A percentile compares a stretch with the other conserved stretches of the same genome.
These are phyloP conservation scores for Corchorus capsularis DNA, from an alignment of 345 rosid genomes.

Conservation along the genomic window DNA sequence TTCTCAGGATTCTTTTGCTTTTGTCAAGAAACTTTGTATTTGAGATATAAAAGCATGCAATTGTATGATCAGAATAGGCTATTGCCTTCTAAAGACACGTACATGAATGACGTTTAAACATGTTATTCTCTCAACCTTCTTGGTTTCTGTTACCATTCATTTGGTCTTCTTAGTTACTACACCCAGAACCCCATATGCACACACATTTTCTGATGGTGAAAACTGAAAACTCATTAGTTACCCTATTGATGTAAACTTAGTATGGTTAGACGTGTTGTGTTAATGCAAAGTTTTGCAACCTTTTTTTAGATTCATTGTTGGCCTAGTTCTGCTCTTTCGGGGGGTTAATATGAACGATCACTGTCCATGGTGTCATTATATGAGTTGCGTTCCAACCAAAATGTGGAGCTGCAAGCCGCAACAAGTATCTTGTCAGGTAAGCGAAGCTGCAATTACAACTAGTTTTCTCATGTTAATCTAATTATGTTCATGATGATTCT, in stretches of 20 bases:
- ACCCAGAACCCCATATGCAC: background rate
- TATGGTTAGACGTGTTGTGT: background rate
- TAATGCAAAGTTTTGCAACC: conserved; percentile 3
- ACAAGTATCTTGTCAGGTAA: conserved; percentile 65
- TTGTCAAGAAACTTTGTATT: background rate
- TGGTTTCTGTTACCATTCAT: background rate
- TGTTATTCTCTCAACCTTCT: background rate
- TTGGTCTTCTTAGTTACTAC: background rate
- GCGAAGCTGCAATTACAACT: background rate
- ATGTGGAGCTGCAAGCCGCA: conserved; percentile 72
- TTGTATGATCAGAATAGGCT: background rate
- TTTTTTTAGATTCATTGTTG: conserved; percentile 48
- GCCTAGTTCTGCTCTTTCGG: conserved; percentile 61
- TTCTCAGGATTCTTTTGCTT: conserved; percentile 5
- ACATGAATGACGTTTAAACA: too few species aligned
- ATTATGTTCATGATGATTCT: background rate
- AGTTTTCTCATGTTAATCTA: too few species aligned
- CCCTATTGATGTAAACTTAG: background rate
- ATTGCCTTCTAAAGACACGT: too few species aligned
- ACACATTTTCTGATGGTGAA: conserved; percentile 26
- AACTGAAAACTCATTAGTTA: conserved; percentile 21
- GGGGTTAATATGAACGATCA: conserved; percentile 67
- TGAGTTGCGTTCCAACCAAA: conserved; percentile 84
- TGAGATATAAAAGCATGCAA: conserved; percentile 3
- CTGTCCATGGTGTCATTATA: conserved; percentile 89